phyloP scores from a whole-genome alignment of 192 early-diverging fungal species.

The Gaertneriomyces sp. region DNA sequence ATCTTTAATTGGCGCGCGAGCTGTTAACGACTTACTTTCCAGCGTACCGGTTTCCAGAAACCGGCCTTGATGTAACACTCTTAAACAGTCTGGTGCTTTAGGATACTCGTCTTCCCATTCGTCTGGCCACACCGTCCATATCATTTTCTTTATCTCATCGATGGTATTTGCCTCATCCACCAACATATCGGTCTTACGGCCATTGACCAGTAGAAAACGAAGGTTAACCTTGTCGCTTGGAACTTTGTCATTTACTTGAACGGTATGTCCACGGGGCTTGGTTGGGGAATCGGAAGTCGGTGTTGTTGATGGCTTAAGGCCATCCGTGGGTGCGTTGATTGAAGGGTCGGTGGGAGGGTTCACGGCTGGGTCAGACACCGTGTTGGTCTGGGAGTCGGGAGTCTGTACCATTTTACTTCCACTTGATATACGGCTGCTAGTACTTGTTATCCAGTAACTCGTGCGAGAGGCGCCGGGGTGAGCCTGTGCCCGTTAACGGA shows the following conservation, averaged over 20 bases:
- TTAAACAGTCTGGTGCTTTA: conserved; percentile 24
- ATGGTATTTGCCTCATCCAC: conserved; percentile 30
- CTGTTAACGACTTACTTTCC: conserved; percentile 22
- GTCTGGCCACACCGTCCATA: conserved; percentile 36
- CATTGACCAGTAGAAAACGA: conserved; percentile 41
- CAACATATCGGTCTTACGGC: conserved; percentile 38
- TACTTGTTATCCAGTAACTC: too few species aligned
- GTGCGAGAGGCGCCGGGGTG: too few species aligned
- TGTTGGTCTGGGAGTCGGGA: conserved; percentile 14
- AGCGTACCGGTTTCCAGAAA: conserved; percentile 36
- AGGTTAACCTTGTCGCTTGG: conserved; percentile 42
- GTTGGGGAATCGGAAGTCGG: too few species aligned
- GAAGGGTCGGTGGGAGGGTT: background rate
- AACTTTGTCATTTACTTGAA: conserved; percentile 39
- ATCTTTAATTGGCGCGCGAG: background rate
- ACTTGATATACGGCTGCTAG: too few species aligned
- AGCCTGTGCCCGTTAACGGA: too few species aligned
- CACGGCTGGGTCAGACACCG: conserved; percentile 10
- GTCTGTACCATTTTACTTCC: conserved; percentile 1
- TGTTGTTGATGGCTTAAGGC: too few species aligned
- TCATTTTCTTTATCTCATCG: conserved; percentile 25
- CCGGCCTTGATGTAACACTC: conserved; percentile 42
- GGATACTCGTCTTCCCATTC: conserved; percentile 42
- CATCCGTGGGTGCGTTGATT: too few species aligned
- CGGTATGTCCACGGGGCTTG: background rate